Percentiles rank a stretch among this genome's conserved stretches.
These are phyloP conservation scores for Aureobasidium sp. DNA, from an alignment of 2,329 filamentous ascomycete genomes.

Conservation along the genomic window DNA sequence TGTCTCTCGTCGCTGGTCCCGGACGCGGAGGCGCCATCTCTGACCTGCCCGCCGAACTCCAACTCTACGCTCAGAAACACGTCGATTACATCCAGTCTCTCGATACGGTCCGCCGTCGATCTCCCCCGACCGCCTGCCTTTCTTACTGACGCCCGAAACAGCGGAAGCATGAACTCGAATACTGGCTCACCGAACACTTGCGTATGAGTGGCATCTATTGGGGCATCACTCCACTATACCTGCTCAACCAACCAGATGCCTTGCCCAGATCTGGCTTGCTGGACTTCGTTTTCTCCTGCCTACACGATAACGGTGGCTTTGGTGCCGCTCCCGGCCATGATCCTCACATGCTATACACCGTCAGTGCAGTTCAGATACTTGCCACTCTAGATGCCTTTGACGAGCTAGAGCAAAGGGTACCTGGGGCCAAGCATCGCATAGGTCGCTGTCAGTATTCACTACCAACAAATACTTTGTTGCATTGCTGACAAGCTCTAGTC, in stretches of 20 bases:
- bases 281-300: constrained; percentile 90
- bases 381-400: constrained; percentile 77
- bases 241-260: constrained; percentile 71
- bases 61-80: constrained; percentile 56
- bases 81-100: constrained; percentile 89
- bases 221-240: constrained; percentile 81
- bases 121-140: neutral
- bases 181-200: constrained; percentile 95
- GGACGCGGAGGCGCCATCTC: constrained; percentile 40
- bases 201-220: constrained; percentile 95
- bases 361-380: constrained; percentile 89
- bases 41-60: constrained; percentile 37
- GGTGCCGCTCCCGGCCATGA: constrained; percentile 91
- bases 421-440: constrained; percentile 60
- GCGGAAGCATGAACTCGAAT: constrained; percentile 90
- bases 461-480: neutral
- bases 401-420: constrained; percentile 64
- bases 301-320: constrained; percentile 82
- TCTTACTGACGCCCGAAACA: constrained; percentile 27
- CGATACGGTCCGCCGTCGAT: constrained; percentile 57
- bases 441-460: constrained; percentile 58
- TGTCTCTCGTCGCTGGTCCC: constrained; percentile 54
- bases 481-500: constrained; percentile 37
- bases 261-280: constrained; percentile 74
- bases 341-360: constrained; percentile 91